These are phyloP conservation scores for Aurinia saxatilis DNA, from an alignment of 345 rosid genomes.

Conservation along the genomic window DNA sequence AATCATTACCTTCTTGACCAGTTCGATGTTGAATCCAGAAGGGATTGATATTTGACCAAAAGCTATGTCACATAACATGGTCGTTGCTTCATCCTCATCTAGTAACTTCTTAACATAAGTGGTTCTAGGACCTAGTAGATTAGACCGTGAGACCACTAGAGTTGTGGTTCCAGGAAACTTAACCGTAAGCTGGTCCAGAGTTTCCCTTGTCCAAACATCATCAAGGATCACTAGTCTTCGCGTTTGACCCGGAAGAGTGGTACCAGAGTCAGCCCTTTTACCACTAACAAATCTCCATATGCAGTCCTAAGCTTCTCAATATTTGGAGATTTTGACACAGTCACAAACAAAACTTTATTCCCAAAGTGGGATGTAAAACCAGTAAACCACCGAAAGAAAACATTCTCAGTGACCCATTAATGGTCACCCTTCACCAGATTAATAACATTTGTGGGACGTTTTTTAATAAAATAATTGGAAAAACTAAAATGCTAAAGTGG, in stretches of 20 bases:
- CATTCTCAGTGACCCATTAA: too few species aligned
- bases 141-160: slow-evolving; percentile 72
- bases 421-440: too few species aligned
- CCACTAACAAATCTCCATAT: slow-evolving; percentile 44
- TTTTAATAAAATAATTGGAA: too few species aligned
- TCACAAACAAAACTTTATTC: slow-evolving; percentile 46
- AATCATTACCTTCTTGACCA: slow-evolving; percentile 71
- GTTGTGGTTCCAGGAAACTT: slow-evolving; percentile 47
- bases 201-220: slow-evolving; percentile 71
- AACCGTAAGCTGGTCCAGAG: slow-evolving; percentile 50
- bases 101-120: slow-evolving; percentile 56
- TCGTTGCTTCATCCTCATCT: slow-evolving; percentile 46
- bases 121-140: slow-evolving; percentile 32
- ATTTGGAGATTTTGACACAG: slow-evolving; percentile 78
- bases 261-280: slow-evolving; percentile 19
- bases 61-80: slow-evolving; percentile 70
- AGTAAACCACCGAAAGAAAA: neutral
- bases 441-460: too few species aligned
- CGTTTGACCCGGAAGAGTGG: slow-evolving; percentile 27
- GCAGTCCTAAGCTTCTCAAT: slow-evolving; percentile 37
- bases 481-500: too few species aligned
- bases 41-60: slow-evolving; percentile 61
- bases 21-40: slow-evolving; percentile 32
- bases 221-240: slow-evolving; percentile 57
- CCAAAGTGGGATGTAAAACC: slow-evolving; percentile 41